These are phyloP conservation scores for Penicillium cinerascens DNA, from an alignment of 495 filamentous ascomycete species.

Conservation along the genomic window DNA sequence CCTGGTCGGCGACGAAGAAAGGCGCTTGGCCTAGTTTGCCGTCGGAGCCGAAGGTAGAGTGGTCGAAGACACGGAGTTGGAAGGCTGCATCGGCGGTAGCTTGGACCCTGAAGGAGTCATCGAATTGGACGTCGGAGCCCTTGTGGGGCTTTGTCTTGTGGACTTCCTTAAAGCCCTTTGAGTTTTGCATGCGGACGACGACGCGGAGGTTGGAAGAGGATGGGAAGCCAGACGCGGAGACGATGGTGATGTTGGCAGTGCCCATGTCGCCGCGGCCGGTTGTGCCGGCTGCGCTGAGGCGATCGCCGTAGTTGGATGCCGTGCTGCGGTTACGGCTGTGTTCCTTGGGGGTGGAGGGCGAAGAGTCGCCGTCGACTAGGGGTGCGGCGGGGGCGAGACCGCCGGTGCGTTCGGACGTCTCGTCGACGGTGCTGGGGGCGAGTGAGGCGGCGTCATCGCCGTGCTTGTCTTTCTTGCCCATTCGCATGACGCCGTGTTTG, in stretches of 20 bases:
- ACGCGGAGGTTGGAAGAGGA: constrained; percentile 77
- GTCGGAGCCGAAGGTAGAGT: constrained; percentile 78
- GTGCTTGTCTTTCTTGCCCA: constrained; percentile 49
- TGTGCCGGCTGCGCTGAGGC: constrained; percentile 48
- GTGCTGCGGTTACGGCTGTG: constrained; percentile 69
- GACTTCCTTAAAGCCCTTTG: constrained; percentile 70
- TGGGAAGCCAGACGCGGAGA: constrained; percentile 77
- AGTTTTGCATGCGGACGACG: constrained; percentile 58
- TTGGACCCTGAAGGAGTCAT: constrained; percentile 71
- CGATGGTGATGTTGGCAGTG: constrained; percentile 73
- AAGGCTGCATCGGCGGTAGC: constrained; percentile 84
- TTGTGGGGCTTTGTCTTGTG: constrained; percentile 84
- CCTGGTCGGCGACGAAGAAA: constrained; percentile 80
- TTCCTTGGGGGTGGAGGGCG: constrained; percentile 35
- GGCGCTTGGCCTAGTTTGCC: constrained; percentile 73
- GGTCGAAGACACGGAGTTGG: constrained; percentile 76
- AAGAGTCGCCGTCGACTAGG: constrained; percentile 31
- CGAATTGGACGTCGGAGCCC: constrained; percentile 57
- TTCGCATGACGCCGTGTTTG: constrained; percentile 66
- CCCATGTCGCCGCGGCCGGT: constrained; percentile 59
- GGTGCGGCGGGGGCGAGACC: constrained; percentile 34
- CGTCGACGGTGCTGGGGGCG: constrained; percentile 18
- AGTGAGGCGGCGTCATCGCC: constrained; percentile 51
- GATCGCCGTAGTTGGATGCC: constrained; percentile 47
- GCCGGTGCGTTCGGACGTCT: constrained; percentile 39